A percentile compares a stretch with the other conserved stretches of the same genome.
Evolutionary conservation across 176 grass and related monocot species (phyloP).

Genomic region (Pontederia crassipes): DNA sequence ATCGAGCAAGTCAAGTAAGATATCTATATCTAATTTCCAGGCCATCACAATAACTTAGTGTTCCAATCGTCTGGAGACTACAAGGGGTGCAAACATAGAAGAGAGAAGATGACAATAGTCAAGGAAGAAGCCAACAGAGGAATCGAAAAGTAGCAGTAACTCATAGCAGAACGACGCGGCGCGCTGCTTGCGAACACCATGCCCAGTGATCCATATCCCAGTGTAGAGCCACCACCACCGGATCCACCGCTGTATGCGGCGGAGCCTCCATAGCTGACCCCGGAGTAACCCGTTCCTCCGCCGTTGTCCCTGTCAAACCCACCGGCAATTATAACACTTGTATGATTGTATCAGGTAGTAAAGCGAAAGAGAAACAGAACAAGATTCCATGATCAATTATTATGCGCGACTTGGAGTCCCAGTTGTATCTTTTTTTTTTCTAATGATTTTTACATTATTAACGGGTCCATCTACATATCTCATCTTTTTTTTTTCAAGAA

Average conservation of each 20-base stretch:
- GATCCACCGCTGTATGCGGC: background rate
- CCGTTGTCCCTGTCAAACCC: slow-evolving; percentile 29
- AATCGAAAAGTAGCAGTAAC: background rate
- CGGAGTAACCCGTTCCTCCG: slow-evolving; percentile 16
- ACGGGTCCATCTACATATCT: no score
- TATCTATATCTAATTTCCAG: no score
- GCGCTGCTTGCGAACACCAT: slow-evolving; percentile 44
- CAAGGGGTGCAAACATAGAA: slow-evolving; percentile 3
- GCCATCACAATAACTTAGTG: no score
- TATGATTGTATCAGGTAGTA: slow-evolving; percentile 3
- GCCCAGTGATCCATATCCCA: slow-evolving; percentile 31
- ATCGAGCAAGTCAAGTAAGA: no score
- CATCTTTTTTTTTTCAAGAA: no score
- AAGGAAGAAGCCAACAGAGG: background rate
- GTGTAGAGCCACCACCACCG: background rate
- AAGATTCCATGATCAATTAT: no score
- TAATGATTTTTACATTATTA: no score
- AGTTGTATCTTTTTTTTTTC: no score
- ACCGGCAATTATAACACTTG: background rate
- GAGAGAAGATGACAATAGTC: slow-evolving; percentile 1
- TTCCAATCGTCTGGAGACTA: no score
- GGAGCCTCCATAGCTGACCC: slow-evolving; percentile 39
- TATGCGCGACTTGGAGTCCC: no score
- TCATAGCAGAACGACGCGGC: background rate
- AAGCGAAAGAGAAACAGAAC: background rate